Percentiles rank a stretch among this genome's conserved stretches.
phyloP scores from a whole-genome alignment of 2,329 filamentous ascomycete species.

The Monilinia aucupariae region DNA sequence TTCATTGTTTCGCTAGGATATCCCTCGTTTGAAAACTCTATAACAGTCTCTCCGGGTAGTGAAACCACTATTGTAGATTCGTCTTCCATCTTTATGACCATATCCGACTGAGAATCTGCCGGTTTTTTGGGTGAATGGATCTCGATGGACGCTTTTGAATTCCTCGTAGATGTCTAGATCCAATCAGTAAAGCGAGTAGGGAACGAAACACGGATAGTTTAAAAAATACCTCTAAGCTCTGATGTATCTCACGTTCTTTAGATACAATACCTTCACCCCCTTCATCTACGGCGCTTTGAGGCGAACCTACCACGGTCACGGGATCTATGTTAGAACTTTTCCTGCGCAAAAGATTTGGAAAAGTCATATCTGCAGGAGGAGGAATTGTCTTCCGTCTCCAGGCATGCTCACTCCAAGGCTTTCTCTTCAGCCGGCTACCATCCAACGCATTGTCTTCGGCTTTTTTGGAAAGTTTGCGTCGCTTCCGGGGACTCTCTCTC shows the following conservation, averaged over 20 bases:
- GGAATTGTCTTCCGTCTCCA: conserved; percentile 9
- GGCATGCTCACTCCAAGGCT: conserved; percentile 1
- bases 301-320: neutral
- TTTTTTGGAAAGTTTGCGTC: conserved; percentile 2
- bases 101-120: neutral
- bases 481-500: conserved; percentile 6
- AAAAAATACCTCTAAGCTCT: neutral
- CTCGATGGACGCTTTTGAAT: neutral
- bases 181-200: neutral
- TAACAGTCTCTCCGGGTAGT: neutral
- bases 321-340: conserved; percentile 9
- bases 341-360: conserved; percentile 9
- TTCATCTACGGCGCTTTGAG: neutral
- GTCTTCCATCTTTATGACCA: conserved; percentile 5
- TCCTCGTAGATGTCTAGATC: neutral
- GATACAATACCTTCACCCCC: neutral
- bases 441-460: neutral
- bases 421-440: neutral
- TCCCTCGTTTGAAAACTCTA: neutral
- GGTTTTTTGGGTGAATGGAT: neutral
- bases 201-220: neutral
- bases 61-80: neutral
- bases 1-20: neutral
- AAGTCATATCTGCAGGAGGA: conserved; percentile 1
- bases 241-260: neutral